Evolutionary conservation across 176 grass and related monocot genomes (phyloP), one percentile per base, ranked within the genome.

Genomic region (Pharus latifolius): DNA sequence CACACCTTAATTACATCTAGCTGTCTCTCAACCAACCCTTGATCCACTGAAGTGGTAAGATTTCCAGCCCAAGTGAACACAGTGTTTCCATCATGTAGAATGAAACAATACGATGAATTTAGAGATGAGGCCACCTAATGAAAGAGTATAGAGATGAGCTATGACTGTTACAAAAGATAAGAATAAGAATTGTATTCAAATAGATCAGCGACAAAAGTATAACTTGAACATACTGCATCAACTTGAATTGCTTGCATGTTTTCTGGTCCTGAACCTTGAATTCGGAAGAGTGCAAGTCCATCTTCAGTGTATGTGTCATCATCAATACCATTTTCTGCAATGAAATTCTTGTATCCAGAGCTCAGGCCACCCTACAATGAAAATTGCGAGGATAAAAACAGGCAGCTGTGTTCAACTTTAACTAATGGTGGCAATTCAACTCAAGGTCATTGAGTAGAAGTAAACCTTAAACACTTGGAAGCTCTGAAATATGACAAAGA

Each of bases 171-270:
- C 65, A 29, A 17, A 67, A 82, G 32, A 67, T 42, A 37, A 24
- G 7, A 60, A 51, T 68, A 48, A 14, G 12, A 49, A 73, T 40
- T 40, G 13, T 2, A 26, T 35, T 41, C 31, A 67, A 27, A 70
- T 19, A 79, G 38, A 59, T 25, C 1, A 29, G 32, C 10, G 30
- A 38, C 9, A 38, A 60, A 60, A 60, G 15, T 60, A 38, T 27
- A 45, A 52, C 24, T 53, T 12, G 26, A 27, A 64, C 57, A 63
- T 38, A 64, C 58, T 26, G 84, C 71, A 30, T 99, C 95, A 23
- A 94, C 84, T 99, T 99, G 90, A 68, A 99, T 72, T 69, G 87
- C 89, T 91, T 94, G 95, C 95, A 99, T 94, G 67, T 99, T 99
- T 32, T 99, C 90, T 50, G 90, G 44, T 84, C 95, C 90, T 7